Percentiles rank a stretch among this genome's conserved stretches.
Evolutionary conservation across 768 basidiomycete species (phyloP).

Genomic region (Trametes cinnabarina): DNA sequence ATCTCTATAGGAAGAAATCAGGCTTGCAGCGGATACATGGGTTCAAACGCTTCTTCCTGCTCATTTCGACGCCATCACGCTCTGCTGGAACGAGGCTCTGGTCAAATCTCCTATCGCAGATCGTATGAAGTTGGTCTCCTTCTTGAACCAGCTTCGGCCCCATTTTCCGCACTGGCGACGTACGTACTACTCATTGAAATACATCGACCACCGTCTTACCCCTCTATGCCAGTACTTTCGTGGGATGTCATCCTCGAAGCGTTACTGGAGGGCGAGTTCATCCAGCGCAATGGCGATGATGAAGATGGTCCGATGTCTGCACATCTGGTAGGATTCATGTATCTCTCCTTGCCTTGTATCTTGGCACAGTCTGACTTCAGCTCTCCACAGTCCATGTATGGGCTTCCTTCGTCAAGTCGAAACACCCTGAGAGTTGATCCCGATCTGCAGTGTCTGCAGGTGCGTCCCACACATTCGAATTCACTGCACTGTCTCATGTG

Average conservation of each 20-base stretch:
- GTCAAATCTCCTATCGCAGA: constrained; percentile 54
- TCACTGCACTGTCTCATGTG: neutral
- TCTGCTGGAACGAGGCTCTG: constrained; percentile 66
- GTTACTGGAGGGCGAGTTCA: constrained; percentile 54
- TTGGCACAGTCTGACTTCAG: neutral
- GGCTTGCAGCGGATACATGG: constrained; percentile 56
- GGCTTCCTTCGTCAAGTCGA: constrained; percentile 33
- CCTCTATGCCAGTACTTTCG: constrained; percentile 47
- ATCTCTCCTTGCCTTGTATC: too few species aligned
- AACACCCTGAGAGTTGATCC: constrained; percentile 36
- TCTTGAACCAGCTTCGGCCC: constrained; percentile 65
- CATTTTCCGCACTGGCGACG: constrained; percentile 70
- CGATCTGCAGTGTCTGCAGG: constrained; percentile 48
- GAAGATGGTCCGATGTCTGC: constrained; percentile 41
- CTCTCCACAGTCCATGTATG: constrained; percentile 42
- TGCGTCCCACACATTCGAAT: constrained; percentile 23
- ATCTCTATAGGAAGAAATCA: constrained; percentile 61
- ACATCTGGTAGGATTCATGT: constrained; percentile 37
- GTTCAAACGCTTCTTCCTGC: constrained; percentile 59
- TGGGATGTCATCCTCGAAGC: constrained; percentile 63
- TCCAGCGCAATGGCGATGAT: constrained; percentile 36
- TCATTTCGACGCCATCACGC: constrained; percentile 62
- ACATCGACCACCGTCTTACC: too few species aligned
- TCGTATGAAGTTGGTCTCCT: constrained; percentile 55
- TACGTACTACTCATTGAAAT: too few species aligned